Base-by-base conservation (phyloP, 208 protist species). In the Leishmania guyanensis region DNA sequence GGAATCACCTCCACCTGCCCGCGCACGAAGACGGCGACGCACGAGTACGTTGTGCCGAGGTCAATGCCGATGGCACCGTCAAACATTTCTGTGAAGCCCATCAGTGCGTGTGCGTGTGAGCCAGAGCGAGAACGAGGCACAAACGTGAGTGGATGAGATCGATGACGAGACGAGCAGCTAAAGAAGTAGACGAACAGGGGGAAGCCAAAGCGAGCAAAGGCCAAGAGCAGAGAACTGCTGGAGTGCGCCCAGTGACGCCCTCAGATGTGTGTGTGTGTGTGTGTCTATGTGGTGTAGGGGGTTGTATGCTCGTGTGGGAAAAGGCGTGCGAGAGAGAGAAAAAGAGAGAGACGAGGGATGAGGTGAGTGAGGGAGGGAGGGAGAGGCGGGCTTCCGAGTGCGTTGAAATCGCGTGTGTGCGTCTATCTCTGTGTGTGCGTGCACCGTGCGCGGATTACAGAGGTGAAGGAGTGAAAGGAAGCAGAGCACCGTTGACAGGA, bases 21-120 rank as follows among this genome's bases (percentile, higher is more conserved):
- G 66, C 87, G 75, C 43, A 90, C 84, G 66, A 90, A 99, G 26
- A 99, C 98, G 58, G 97, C 98, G 53, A 98, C 97, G 90, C 98
- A 99, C 43, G 92, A 98, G 90, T 99, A 99, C 60, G 98, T 99
- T 9, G 98, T 99, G 56, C 97, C 97, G 26, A 99, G 91, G 89
- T 99, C 98, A 75, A 99, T 99, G 78, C 93, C 93, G 83, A 97
- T 93, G 48, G 88, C 91, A 26, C 91, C 91, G 29, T 89, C 86
- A 66, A 95, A 95, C 33, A 72, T 82, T 43, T 92, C 84, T 5
- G 70, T 51, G 73, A 74, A 80, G 62, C 77, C 73, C 75, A 83
- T 87, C 8, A 33, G 56, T 66, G 69, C 26, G 46, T 22, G 56
- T 66, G 69, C 26, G 46, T 22, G 69, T 54, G 46, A 17, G 33